Evolutionary conservation across 768 basidiomycete genomes (phyloP).

Genomic region (Psilocybe cyanescens): DNA sequence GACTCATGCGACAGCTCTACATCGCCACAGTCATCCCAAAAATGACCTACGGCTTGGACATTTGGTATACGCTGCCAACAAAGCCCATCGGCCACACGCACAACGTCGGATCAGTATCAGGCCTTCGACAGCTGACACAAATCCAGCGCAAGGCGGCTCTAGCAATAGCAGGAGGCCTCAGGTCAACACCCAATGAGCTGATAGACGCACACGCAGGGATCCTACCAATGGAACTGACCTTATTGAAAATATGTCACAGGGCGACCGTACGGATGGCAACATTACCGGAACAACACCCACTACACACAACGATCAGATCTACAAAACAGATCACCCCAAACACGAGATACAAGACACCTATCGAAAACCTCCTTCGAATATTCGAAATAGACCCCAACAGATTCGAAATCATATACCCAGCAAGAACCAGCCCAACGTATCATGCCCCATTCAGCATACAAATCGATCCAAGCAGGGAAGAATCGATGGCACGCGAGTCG

Average conservation of each 20-base stretch:
- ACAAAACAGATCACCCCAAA: neutral
- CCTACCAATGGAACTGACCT: slow-evolving; percentile 6
- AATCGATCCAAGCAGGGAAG: too few species aligned
- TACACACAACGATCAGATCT: neutral
- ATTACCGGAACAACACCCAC: slow-evolving; percentile 4
- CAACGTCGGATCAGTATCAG: slow-evolving; percentile 9
- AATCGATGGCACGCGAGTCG: too few species aligned
- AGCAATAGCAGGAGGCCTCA: slow-evolving; percentile 11
- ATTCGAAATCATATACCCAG: too few species aligned
- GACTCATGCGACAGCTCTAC: slow-evolving; percentile 15
- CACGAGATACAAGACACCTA: too few species aligned
- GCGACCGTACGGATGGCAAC: neutral
- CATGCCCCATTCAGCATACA: too few species aligned
- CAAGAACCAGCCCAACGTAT: too few species aligned
- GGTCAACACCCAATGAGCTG: slow-evolving; percentile 9
- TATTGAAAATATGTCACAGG: slow-evolving; percentile 10
- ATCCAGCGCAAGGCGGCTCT: slow-evolving; percentile 14
- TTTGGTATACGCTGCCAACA: slow-evolving; percentile 17
- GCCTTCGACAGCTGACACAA: neutral
- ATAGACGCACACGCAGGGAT: slow-evolving; percentile 14
- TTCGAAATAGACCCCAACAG: too few species aligned
- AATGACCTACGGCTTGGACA: slow-evolving; percentile 18
- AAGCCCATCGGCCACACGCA: neutral
- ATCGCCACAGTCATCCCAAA: slow-evolving; percentile 10
- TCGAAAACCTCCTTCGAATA: too few species aligned